phyloP scores from a whole-genome alignment of 106 monocot species.

The Amphibolis antarctica region DNA sequence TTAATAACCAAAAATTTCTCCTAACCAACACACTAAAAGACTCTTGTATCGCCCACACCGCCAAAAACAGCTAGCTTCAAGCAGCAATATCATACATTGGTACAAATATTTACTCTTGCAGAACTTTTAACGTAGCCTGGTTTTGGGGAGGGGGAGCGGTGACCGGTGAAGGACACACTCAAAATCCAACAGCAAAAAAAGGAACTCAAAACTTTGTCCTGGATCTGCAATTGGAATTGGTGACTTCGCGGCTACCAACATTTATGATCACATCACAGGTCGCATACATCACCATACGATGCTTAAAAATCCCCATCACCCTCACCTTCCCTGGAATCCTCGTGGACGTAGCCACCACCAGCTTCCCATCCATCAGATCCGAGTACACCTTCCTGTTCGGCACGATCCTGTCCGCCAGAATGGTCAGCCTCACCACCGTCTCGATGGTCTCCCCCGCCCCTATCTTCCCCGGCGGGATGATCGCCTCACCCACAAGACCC shows the following conservation, averaged over 20 bases:
- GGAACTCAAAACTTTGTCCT: constrained; percentile 52
- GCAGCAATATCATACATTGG: too few relatives aligned
- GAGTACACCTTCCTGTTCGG: constrained; percentile 14
- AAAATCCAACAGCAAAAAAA: too few relatives aligned
- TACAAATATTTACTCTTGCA: too few relatives aligned
- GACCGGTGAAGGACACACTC: too few relatives aligned
- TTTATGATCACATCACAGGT: constrained; percentile 43
- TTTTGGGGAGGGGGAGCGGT: too few relatives aligned
- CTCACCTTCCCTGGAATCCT: constrained; percentile 48
- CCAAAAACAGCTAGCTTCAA: too few relatives aligned
- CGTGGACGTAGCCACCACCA: constrained; percentile 37
- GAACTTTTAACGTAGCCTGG: too few relatives aligned
- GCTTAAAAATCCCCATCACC: constrained; percentile 51
- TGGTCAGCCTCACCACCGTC: constrained; percentile 26
- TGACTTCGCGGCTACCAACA: constrained; percentile 16
- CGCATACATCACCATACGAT: constrained; percentile 41
- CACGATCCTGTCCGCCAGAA: constrained; percentile 38
- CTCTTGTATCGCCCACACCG: too few relatives aligned
- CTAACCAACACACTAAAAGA: too few relatives aligned
- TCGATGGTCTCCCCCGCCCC: constrained; percentile 21
- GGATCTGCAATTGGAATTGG: constrained; percentile 34
- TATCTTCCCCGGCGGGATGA: constrained; percentile 53
- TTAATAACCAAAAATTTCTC: too few relatives aligned
- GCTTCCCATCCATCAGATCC: constrained; percentile 38
- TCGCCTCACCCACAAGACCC: constrained; percentile 41